Evolutionary conservation across 2,329 filamentous ascomycete genomes (phyloP), one percentile per base, ranked within the genome.

Genomic region (Hirsutella minnesotensis): DNA sequence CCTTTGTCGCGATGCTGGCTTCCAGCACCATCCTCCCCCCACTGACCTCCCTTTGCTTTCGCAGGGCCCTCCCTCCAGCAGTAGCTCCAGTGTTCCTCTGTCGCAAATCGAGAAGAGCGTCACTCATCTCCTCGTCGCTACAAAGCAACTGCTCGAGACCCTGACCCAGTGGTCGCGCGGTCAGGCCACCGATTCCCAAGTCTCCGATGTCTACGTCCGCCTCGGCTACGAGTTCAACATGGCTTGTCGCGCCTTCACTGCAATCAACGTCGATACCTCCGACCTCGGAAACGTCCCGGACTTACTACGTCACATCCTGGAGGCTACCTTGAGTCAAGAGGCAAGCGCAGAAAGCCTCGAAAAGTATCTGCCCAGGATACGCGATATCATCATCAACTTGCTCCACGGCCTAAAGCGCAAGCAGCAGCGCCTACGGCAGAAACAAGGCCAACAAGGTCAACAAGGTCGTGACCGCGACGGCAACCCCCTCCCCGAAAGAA

Each of bases 71-170:
- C 57, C 58, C 44, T 66, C 67, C 56, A 84, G 82, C 41, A 56
- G 61, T 70, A 79, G 64, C 69, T 80, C 69, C 70, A 86, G 70
- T 72, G 86, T 77, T 56, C 75, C 75, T 53, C 75, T 98, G 52
- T 95, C 90, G 41, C 90, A 95, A 63, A 98, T 98, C 64, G 92
- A 98, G 69, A 96, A 95, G 70, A 95, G 89, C 61, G 92, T 98
- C 50, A 95, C 90, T 10, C 92, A 98, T 61, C 83, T 98, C 37
- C 80, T 98, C 30, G 90, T 98, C 51, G 92, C 92, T 30, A 98
- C 92, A 29, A 98, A 98, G 62, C 89, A 96, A 65, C 80, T 98
- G 3, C 81, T 98, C 48, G 92, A 98, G 68, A 98, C 90, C 5
- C 72, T 98, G 48, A 98, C 92, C 38, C 85, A 94, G 72, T 98